Conservation (phyloP, 129 eudicot species). For the Saposhnikovia divaricata region DNA sequence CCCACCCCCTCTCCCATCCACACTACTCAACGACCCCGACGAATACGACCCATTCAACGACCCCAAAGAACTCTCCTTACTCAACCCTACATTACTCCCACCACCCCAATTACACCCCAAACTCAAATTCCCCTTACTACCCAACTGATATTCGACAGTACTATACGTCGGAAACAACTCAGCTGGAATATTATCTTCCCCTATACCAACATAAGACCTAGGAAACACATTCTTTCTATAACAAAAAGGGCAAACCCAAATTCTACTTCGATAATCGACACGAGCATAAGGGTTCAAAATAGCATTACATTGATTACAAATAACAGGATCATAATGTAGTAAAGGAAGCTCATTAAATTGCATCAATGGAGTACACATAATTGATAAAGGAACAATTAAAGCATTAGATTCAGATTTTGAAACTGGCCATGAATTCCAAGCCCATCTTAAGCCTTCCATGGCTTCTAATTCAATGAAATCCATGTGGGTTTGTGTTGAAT, state of each 20-base stretch:
- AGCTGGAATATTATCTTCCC: slow-evolving; percentile 84
- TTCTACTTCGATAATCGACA: slow-evolving; percentile 68
- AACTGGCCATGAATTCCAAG: slow-evolving; percentile 97
- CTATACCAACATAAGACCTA: slow-evolving; percentile 53
- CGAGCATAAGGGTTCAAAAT: slow-evolving; percentile 88
- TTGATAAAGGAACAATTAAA: slow-evolving; percentile 67
- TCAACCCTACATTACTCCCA: slow-evolving; percentile 16
- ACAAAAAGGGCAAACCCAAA: slow-evolving; percentile 94
- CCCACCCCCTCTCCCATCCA: slow-evolving; percentile 28
- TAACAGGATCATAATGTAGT: slow-evolving; percentile 65
- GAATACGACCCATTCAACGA: slow-evolving; percentile 22
- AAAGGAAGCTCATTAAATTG: slow-evolving; percentile 68
- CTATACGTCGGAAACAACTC: slow-evolving; percentile 93
- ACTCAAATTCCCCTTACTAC: slow-evolving; percentile 30
- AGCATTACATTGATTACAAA: slow-evolving; percentile 63
- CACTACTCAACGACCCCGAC: slow-evolving; percentile 27
- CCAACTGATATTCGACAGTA: slow-evolving; percentile 73
- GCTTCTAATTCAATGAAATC: slow-evolving; percentile 88
- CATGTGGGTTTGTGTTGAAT: slow-evolving; percentile 23
- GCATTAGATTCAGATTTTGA: slow-evolving; percentile 43
- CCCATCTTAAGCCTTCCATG: slow-evolving; percentile 90
- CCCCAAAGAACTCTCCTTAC: slow-evolving; percentile 8
- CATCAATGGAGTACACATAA: slow-evolving; percentile 85
- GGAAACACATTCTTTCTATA: slow-evolving; percentile 64
- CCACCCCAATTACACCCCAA: slow-evolving; percentile 12